Evolutionary conservation across 495 filamentous ascomycete genomes (phyloP).

Genomic region (Chaetomium tenue): DNA sequence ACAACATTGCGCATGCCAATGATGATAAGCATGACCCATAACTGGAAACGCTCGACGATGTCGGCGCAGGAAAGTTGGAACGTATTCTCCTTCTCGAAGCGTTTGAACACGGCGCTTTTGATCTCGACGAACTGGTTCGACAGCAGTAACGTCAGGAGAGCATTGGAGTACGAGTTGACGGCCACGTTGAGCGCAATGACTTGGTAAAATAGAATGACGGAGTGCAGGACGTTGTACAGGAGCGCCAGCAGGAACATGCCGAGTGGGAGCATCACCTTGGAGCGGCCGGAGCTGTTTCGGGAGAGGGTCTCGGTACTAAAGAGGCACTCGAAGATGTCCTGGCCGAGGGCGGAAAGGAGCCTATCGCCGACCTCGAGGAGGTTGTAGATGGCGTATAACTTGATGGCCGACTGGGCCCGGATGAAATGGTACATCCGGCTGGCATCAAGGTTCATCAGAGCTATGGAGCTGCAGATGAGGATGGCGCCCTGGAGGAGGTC

Average conservation of each 20-base stretch:
- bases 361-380: conserved; percentile 87
- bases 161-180: conserved; percentile 98
- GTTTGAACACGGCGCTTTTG: conserved; percentile 95
- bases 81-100: conserved; percentile 93
- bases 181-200: conserved; percentile 97
- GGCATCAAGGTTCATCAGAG: conserved; percentile 90
- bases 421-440: conserved; percentile 99
- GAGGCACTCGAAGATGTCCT: conserved; percentile 94
- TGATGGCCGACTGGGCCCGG: conserved; percentile 92
- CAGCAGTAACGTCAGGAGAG: conserved; percentile 82
- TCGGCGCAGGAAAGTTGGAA: conserved; percentile 97
- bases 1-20: conserved; percentile 94
- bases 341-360: conserved; percentile 83
- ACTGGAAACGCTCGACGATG: conserved; percentile 93
- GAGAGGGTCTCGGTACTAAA: conserved; percentile 91
- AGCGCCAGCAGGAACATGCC: conserved; percentile 87
- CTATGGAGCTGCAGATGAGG: conserved; percentile 75
- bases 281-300: conserved; percentile 79
- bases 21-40: conserved; percentile 95
- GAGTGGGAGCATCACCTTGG: conserved; percentile 86
- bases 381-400: conserved; percentile 98
- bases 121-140: conserved; percentile 99
- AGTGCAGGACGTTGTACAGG: conserved; percentile 82
- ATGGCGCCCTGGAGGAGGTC: conserved; percentile 88
- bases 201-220: conserved; percentile 88